A percentile compares a stretch with the other conserved stretches of the same genome.
These are phyloP conservation scores for Backusella australiensis DNA, from an alignment of 192 early-diverging fungal genomes.

Conservation along the genomic window DNA sequence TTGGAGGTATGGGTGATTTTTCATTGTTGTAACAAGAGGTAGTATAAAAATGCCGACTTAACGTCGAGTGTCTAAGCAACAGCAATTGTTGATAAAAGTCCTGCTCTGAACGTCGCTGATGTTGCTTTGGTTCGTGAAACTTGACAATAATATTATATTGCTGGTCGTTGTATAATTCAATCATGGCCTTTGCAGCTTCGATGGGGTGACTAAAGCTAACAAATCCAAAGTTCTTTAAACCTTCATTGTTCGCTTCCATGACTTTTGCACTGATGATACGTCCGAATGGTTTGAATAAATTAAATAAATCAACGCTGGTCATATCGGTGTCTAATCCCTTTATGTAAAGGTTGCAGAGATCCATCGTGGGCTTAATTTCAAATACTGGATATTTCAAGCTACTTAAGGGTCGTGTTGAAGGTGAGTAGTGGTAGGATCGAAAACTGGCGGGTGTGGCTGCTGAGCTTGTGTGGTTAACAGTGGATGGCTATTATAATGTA, in stretches of 20 bases:
- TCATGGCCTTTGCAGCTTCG: conserved; percentile 81
- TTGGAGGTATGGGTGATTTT: not conserved
- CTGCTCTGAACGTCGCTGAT: conserved; percentile 21
- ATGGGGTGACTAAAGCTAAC: conserved; percentile 90
- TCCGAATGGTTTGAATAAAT: conserved; percentile 88
- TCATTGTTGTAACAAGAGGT: not conserved
- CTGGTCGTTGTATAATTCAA: conserved; percentile 33
- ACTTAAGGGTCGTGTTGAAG: not conserved
- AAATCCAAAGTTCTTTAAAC: conserved; percentile 85
- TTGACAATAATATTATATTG: conserved; percentile 81
- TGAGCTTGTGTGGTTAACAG: not conserved
- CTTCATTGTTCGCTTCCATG: conserved; percentile 60
- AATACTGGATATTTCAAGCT: not conserved
- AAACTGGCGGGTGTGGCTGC: not conserved
- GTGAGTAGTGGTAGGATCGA: not conserved
- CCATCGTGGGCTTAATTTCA: conserved; percentile 25
- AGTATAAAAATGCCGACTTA: conserved; percentile 12
- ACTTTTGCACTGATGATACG: conserved; percentile 91
- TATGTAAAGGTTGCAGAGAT: conserved; percentile 86
- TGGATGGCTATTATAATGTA: not conserved
- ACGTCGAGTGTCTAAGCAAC: not conserved
- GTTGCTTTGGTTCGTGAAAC: conserved; percentile 91
- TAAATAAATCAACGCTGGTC: conserved; percentile 91
- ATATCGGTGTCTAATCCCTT: conserved; percentile 89
- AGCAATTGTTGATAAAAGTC: conserved; percentile 11